Conservation (phyloP, 2,329 filamentous ascomycete species). For the Sodiomyces alkalinus region DNA sequence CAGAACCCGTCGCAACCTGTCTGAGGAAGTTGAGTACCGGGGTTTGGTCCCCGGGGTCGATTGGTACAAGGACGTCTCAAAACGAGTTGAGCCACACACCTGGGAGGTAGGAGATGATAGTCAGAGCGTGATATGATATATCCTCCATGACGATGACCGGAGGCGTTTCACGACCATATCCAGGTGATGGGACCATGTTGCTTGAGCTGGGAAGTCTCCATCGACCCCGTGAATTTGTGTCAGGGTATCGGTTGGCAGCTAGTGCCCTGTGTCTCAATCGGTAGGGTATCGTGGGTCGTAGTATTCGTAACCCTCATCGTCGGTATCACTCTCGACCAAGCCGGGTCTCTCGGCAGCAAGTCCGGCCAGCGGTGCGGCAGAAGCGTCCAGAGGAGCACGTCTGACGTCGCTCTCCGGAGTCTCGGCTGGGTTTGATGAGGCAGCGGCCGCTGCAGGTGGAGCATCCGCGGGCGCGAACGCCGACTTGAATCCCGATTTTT, state of each 20-base stretch:
- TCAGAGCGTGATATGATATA: too few relatives aligned
- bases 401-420: slow-evolving; percentile 1
- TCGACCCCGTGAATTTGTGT: too few relatives aligned
- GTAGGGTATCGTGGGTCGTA: slow-evolving; percentile 48
- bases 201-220: too few relatives aligned
- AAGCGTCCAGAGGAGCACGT: not conserved
- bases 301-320: slow-evolving; percentile 56
- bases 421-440: slow-evolving; percentile 24
- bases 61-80: not conserved
- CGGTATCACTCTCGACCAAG: slow-evolving; percentile 43
- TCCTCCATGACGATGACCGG: too few relatives aligned
- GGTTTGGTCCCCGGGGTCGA: slow-evolving; percentile 13
- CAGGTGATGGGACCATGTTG: too few relatives aligned
- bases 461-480: slow-evolving; percentile 46
- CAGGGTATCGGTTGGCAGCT: not conserved
- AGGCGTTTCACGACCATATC: too few relatives aligned
- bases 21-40: too few relatives aligned
- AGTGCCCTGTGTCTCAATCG: slow-evolving; percentile 25
- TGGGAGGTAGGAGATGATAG: not conserved
- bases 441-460: slow-evolving; percentile 15
- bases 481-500: slow-evolving; percentile 72
- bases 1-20: slow-evolving; percentile 39
- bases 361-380: not conserved
- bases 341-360: not conserved
- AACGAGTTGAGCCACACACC: not conserved